A percentile compares a stretch with the other conserved stretches of the same genome.
Evolutionary conservation across 2,329 filamentous ascomycete species (phyloP).

Genomic region (Thielaviopsis ethacetica): DNA sequence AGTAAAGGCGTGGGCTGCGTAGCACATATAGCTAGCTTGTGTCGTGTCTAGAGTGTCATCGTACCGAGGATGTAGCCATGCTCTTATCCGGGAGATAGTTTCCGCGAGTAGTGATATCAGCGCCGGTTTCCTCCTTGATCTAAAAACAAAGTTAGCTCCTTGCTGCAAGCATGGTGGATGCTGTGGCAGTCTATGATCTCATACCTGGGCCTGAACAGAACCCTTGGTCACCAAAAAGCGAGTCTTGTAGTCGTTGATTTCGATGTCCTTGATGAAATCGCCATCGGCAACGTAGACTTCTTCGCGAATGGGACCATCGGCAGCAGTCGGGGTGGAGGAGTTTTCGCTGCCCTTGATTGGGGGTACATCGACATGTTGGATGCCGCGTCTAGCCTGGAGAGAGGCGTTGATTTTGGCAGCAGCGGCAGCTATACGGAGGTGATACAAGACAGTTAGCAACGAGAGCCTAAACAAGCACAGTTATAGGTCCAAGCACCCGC

Average conservation of each 20-base stretch:
- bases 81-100: constrained; percentile 95
- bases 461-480: background rate
- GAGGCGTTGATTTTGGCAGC: constrained; percentile 77
- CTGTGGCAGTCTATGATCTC: background rate
- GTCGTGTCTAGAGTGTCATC: constrained; percentile 19
- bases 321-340: constrained; percentile 20
- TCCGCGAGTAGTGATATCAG: constrained; percentile 97
- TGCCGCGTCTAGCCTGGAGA: constrained; percentile 71
- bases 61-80: constrained; percentile 85
- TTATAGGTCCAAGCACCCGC: background rate
- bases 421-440: constrained; percentile 48
- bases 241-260: constrained; percentile 95
- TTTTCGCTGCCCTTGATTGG: constrained; percentile 42
- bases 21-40: background rate
- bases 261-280: constrained; percentile 97
- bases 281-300: constrained; percentile 92
- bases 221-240: constrained; percentile 95
- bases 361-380: constrained; percentile 80
- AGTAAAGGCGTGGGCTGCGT: background rate
- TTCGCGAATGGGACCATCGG: constrained; percentile 47
- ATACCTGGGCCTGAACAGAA: constrained; percentile 99
- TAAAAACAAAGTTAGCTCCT: constrained; percentile 28
- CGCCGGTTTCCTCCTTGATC: constrained; percentile 99
- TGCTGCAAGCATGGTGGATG: background rate
- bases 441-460: constrained; percentile 15